Conservation (phyloP, 495 filamentous ascomycete species). For the Aspergillus leporis region DNA sequence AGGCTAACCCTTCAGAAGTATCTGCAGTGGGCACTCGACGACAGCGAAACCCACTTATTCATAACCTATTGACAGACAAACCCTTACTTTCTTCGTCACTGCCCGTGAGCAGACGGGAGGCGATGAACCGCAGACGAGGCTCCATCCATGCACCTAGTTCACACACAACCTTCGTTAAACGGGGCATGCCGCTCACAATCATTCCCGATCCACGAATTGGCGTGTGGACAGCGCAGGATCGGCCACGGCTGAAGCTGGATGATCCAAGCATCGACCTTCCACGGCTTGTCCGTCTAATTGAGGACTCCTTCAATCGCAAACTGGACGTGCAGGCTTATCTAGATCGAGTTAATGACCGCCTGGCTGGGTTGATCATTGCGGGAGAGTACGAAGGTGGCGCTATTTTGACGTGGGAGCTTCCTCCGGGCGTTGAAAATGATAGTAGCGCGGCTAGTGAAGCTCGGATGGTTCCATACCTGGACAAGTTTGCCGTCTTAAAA, state of each 20-base stretch:
- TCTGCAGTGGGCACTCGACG: constrained; percentile 72
- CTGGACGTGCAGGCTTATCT: constrained; percentile 85
- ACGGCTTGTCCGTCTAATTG: constrained; percentile 81
- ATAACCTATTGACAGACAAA: constrained; percentile 95
- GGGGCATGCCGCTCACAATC: constrained; percentile 84
- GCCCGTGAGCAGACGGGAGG: constrained; percentile 61
- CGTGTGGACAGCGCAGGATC: constrained; percentile 66
- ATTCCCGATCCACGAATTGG: constrained; percentile 65
- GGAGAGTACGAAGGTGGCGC: constrained; percentile 97
- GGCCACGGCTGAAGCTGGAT: constrained; percentile 61
- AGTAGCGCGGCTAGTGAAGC: constrained; percentile 49
- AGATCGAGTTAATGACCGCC: constrained; percentile 66
- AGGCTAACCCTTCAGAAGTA: constrained; percentile 40
- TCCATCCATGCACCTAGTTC: constrained; percentile 34
- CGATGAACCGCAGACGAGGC: constrained; percentile 22
- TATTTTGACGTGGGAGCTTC: constrained; percentile 90
- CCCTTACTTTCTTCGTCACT: constrained; percentile 89
- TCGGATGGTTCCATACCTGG: constrained; percentile 84
- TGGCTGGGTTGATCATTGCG: constrained; percentile 91
- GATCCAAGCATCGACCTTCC: constrained; percentile 81
- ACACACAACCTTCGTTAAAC: constrained; percentile 81
- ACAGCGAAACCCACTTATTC: constrained; percentile 88
- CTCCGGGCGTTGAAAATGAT: constrained; percentile 56
- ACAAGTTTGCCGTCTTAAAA: constrained; percentile 95
- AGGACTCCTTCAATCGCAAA: constrained; percentile 88